Evolutionary conservation across 139 green algal genomes (phyloP).

Genomic region (Trebouxia sp.): DNA sequence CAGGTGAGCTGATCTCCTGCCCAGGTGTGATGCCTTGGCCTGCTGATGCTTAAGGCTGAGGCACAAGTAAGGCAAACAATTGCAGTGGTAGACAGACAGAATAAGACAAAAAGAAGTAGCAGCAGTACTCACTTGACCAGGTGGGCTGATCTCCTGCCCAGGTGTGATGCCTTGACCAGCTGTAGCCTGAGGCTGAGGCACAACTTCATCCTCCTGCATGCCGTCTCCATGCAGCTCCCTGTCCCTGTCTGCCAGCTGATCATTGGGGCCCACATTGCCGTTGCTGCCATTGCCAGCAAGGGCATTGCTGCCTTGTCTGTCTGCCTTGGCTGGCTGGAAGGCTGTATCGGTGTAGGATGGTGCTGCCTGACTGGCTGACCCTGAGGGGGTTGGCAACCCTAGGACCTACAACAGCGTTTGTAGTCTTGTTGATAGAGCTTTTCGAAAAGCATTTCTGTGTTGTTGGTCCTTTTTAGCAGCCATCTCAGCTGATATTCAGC

Average conservation of each 20-base stretch:
- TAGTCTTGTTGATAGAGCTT: no score
- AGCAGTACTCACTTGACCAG: no score
- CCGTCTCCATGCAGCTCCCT: conserved; percentile 11
- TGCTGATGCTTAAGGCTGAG: neutral
- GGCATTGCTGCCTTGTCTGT: neutral
- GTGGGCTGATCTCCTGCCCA: conserved; percentile 12
- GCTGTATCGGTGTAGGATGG: neutral
- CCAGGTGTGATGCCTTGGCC: neutral
- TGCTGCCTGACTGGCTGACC: neutral
- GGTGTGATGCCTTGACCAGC: neutral
- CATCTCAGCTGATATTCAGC: no score
- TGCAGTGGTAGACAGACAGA: no score
- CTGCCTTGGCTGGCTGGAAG: neutral
- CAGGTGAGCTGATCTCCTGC: conserved; percentile 10
- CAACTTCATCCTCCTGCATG: conserved; percentile 28
- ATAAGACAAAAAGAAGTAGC: no score
- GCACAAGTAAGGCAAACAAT: no score
- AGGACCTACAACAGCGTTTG: no score
- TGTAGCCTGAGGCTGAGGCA: neutral
- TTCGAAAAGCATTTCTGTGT: no score
- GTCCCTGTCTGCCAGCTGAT: neutral
- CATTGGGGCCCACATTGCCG: neutral
- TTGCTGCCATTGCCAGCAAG: conserved; percentile 11
- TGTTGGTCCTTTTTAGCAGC: no score
- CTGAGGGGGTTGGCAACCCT: neutral